Base-by-base conservation (phyloP, 2,329 filamentous ascomycete species). In the Didymellaceae sp. region DNA sequence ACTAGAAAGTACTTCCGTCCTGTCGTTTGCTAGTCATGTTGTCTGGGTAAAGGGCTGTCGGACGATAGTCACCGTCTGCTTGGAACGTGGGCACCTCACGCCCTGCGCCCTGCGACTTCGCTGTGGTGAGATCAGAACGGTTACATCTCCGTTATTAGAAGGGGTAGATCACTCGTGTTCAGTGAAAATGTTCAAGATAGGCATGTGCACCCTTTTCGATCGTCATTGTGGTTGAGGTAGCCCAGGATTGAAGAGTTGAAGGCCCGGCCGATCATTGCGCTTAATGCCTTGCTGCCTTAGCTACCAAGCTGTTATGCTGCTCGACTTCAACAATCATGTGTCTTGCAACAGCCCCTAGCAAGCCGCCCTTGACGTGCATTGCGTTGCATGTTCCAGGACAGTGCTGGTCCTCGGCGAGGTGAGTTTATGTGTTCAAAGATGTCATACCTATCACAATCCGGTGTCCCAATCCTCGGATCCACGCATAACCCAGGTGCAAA, bases 361-460 rank as follows among this genome's bases (percentile, higher is more conserved):
- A 30, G 43, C n/a, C 32, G 30, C 35, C 14, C 30, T 35, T 14
- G 35, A 40, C 31, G 20, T 40, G 31, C 42, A 25, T 28, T 26
- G 25, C 28, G 37, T 35, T 52, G 42, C 48, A 52, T 41, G 48
- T 42, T 52, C 34, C 48, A 45, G 48, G 31, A 35, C 35, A 54
- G 52, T 30, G 30, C 35, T 38, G 59, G 65, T 51, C 54, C 60
- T 41, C 61, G 60, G 58, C 58, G 30, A 52, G 34, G 54, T 39
- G 26, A 20, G 35, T 45, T 65, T 60, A 63, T 59, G 61, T 58
- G 52, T 61, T 62, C 58, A 47, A 28, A 37, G 34, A 50, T 65
- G 65, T 69, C 64, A 68, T 67, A 65, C 54, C 62, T 59, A 54
- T 54, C 33, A 61, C 59, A 62, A 61, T 57, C 60, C 63, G 59